These are phyloP conservation scores for Starmera caribaea DNA, from an alignment of 805 yeast genomes.

Conservation along the genomic window DNA sequence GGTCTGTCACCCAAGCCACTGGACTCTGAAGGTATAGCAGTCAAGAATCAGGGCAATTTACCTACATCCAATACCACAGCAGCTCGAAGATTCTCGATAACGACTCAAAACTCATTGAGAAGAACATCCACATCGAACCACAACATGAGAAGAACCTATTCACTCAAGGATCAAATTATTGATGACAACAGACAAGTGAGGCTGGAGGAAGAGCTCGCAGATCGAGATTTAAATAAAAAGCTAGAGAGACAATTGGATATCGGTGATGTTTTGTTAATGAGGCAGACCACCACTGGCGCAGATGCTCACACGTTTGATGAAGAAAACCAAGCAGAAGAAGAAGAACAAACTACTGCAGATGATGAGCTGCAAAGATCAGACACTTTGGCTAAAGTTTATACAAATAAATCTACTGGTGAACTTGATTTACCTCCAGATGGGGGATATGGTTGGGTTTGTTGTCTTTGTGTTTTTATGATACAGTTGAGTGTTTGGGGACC, in stretches of 20 bases:
- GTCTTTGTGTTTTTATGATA: conserved; percentile 37
- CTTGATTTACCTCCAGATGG: conserved; percentile 45
- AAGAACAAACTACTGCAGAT: not conserved
- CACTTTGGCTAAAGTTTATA: conserved; percentile 4
- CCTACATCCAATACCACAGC: no score
- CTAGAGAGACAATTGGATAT: not conserved
- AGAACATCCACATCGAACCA: not conserved
- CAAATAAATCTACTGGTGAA: conserved; percentile 24
- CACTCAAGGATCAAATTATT: not conserved
- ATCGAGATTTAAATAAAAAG: not conserved
- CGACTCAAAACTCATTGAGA: conserved; percentile 10
- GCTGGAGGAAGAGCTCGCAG: not conserved
- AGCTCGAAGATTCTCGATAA: conserved; percentile 5
- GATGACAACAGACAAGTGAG: not conserved
- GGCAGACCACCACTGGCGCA: not conserved
- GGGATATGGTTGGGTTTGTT: conserved; percentile 62
- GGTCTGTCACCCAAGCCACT: no score
- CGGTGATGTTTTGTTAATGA: not conserved
- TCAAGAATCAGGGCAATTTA: no score
- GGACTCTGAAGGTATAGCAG: no score
- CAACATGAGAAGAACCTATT: not conserved
- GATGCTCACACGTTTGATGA: not conserved
- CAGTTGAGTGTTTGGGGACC: conserved; percentile 68
- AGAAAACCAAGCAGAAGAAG: not conserved
- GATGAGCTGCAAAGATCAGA: not conserved